phyloP scores from a whole-genome alignment of 257 asterid genomes.

The Leptodermis oblonga region DNA sequence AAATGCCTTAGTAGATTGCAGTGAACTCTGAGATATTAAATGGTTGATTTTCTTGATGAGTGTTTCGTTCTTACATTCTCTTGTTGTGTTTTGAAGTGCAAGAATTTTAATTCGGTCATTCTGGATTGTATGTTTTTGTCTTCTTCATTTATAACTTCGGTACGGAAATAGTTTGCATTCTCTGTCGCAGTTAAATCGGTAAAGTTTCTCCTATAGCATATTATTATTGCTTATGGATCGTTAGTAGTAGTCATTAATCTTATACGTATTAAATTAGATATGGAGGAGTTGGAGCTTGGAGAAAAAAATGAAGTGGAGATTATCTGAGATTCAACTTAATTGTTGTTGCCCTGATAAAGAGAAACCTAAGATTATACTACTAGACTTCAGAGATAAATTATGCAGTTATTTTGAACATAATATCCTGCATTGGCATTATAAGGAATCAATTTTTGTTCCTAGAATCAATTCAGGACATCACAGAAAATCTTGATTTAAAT shows the following conservation, averaged over 20 bases:
- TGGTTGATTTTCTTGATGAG: background rate
- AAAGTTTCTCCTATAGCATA: background rate
- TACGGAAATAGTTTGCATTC: background rate
- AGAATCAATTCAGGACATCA: background rate
- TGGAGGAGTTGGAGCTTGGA: background rate
- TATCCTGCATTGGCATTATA: background rate
- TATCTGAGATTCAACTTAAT: background rate
- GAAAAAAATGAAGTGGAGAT: background rate
- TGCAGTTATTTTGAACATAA: background rate
- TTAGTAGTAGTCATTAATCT: background rate
- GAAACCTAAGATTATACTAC: background rate
- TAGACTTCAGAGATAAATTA: background rate
- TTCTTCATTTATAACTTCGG: background rate
- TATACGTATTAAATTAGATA: background rate
- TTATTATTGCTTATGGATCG: background rate
- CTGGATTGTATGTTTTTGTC: background rate
- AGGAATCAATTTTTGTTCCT: constrained; percentile 2
- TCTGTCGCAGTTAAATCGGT: background rate
- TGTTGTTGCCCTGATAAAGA: background rate
- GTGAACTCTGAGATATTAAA: background rate
- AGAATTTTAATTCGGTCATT: background rate
- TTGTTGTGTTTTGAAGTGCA: background rate
- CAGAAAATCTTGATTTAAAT: background rate
- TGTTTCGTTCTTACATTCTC: background rate
- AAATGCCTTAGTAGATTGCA: background rate